phyloP scores from a whole-genome alignment of 352 stramenopile genomes.

The Phytophthora citricola region DNA sequence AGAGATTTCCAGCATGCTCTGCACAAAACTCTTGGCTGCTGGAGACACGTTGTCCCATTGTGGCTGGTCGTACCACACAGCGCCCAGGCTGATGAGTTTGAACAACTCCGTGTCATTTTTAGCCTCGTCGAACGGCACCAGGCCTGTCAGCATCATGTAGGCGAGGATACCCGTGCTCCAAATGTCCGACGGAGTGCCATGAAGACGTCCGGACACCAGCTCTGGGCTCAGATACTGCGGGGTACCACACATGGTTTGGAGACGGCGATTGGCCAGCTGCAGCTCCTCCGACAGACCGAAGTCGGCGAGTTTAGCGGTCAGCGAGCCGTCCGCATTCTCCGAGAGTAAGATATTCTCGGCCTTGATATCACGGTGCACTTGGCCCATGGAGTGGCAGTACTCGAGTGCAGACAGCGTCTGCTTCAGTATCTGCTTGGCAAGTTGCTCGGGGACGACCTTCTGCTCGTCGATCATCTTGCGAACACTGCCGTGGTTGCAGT shows the following conservation, averaged over 20 bases:
- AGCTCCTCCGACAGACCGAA: slow-evolving; percentile 92
- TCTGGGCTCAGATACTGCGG: slow-evolving; percentile 97
- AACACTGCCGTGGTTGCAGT: slow-evolving; percentile 84
- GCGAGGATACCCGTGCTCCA: slow-evolving; percentile 96
- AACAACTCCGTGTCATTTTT: slow-evolving; percentile 59
- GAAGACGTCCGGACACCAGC: slow-evolving; percentile 91
- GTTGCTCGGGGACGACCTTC: slow-evolving; percentile 64
- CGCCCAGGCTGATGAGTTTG: slow-evolving; percentile 90
- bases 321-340: slow-evolving; percentile 75
- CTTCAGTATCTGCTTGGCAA: slow-evolving; percentile 77
- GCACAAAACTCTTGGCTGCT: slow-evolving; percentile 88
- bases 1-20: slow-evolving; percentile 88
- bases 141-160: slow-evolving; percentile 89
- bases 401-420: slow-evolving; percentile 78
- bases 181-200: slow-evolving; percentile 94
- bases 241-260: slow-evolving; percentile 95
- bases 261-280: slow-evolving; percentile 83
- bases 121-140: slow-evolving; percentile 64
- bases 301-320: slow-evolving; percentile 91
- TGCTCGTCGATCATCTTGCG: slow-evolving; percentile 75
- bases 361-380: slow-evolving; percentile 92
- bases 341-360: slow-evolving; percentile 88
- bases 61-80: slow-evolving; percentile 92
- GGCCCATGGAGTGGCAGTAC: slow-evolving; percentile 89
- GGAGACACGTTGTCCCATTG: slow-evolving; percentile 86